These are phyloP conservation scores for Didymella arachidicola DNA, from an alignment of 2,329 filamentous ascomycete genomes.

Conservation along the genomic window DNA sequence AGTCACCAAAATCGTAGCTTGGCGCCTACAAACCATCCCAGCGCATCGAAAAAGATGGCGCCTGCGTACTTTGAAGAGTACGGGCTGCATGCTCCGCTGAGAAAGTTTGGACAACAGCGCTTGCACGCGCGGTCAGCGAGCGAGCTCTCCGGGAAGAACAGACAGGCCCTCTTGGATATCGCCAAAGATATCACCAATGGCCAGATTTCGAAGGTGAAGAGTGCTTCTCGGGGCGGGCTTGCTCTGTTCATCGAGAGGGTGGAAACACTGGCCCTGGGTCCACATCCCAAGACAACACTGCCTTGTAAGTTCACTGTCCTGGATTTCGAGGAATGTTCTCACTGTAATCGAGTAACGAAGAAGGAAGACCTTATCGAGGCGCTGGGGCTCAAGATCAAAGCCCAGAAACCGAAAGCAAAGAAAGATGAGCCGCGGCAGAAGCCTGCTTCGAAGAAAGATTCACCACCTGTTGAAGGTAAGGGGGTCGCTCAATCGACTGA, in stretches of 20 bases:
- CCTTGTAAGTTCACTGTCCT: not conserved
- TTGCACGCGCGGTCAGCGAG: constrained; percentile 21
- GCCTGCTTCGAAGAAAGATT: not conserved
- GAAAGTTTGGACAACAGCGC: constrained; percentile 18
- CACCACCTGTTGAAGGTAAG: not conserved
- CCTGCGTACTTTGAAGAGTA: constrained; percentile 20
- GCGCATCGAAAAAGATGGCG: not conserved
- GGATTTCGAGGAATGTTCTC: not conserved
- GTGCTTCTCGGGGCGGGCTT: constrained; percentile 20
- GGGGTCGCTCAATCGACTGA: not conserved
- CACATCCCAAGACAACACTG: constrained; percentile 20
- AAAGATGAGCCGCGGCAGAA: not conserved
- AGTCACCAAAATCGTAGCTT: not conserved
- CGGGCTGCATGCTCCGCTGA: constrained; percentile 24
- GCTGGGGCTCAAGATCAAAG: constrained; percentile 3
- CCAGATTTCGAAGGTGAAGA: constrained; percentile 21
- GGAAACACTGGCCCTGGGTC: constrained; percentile 31
- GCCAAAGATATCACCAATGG: constrained; percentile 22
- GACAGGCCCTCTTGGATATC: constrained; percentile 19
- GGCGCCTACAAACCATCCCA: not conserved
- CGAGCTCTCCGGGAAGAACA: constrained; percentile 14
- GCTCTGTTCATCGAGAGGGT: constrained; percentile 31
- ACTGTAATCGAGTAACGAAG: not conserved
- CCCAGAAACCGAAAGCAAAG: not conserved
- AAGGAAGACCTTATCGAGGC: constrained; percentile 4